These are phyloP conservation scores for Histomonas meleagridis DNA, from an alignment of 208 protist species.

Conservation along the genomic window DNA sequence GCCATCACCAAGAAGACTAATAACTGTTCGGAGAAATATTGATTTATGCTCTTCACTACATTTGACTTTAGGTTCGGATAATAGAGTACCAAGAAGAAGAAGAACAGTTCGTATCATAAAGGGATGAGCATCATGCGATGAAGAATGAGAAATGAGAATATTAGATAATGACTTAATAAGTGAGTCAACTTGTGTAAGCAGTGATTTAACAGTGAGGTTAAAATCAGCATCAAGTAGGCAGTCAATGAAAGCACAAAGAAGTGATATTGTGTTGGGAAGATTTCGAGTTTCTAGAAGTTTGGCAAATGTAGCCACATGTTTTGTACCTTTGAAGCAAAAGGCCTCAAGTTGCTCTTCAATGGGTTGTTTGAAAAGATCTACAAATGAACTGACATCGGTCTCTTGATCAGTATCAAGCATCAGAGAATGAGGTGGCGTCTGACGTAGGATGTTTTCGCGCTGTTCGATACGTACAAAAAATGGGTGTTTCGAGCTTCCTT, in stretches of 20 bases:
- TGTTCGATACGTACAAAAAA: not conserved
- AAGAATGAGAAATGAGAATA: not conserved
- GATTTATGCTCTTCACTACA: not conserved
- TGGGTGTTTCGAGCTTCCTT: not conserved
- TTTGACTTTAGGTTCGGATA: not conserved
- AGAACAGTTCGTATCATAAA: not conserved
- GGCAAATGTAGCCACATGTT: not conserved
- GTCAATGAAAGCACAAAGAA: slow-evolving; percentile 18
- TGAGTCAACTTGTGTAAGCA: not conserved
- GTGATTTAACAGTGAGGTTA: not conserved
- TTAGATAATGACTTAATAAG: not conserved
- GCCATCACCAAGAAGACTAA: not conserved
- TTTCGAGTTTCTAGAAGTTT: not conserved
- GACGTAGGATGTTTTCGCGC: not conserved
- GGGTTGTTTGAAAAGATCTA: not conserved
- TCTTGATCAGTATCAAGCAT: not conserved
- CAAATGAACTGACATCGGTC: not conserved
- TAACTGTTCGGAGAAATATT: not conserved
- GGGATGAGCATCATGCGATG: not conserved
- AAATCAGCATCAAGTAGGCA: not conserved
- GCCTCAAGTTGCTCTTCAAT: not conserved
- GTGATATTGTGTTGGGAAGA: not conserved
- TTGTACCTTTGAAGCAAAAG: not conserved
- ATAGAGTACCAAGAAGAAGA: not conserved
- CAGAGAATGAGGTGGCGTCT: not conserved